phyloP scores from a whole-genome alignment of 2,329 filamentous ascomycete genomes.

The Harringtonia lauricola region DNA sequence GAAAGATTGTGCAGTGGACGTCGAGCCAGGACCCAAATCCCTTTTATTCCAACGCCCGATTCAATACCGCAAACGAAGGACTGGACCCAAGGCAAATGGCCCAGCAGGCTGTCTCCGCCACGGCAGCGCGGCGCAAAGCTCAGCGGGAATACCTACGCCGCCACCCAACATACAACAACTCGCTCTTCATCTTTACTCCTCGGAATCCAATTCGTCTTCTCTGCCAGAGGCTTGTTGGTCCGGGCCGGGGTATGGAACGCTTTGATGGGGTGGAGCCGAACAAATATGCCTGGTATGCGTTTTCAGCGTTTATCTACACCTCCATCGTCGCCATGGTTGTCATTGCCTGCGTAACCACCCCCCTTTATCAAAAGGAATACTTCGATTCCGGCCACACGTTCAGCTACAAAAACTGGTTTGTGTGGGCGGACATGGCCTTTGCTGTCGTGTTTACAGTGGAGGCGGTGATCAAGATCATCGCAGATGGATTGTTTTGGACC shows the following conservation, averaged over 20 bases:
- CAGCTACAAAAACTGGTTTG: constrained; percentile 75
- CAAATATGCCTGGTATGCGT: constrained; percentile 80
- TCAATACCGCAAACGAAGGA: constrained; percentile 65
- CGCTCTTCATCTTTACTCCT: constrained; percentile 77
- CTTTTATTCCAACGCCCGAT: constrained; percentile 69
- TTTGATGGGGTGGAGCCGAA: constrained; percentile 86
- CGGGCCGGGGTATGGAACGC: constrained; percentile 74
- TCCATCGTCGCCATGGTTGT: constrained; percentile 97
- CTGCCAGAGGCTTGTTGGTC: constrained; percentile 85
- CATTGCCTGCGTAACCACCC: constrained; percentile 87
- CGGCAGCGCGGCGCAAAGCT: constrained; percentile 71
- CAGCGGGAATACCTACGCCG: constrained; percentile 83
- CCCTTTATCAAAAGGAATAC: constrained; percentile 85
- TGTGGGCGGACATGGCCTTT: constrained; percentile 87
- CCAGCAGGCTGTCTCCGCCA: constrained; percentile 75
- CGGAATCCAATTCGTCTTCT: constrained; percentile 66
- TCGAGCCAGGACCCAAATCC: constrained; percentile 75
- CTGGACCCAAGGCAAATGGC: constrained; percentile 82
- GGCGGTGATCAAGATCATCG: constrained; percentile 82
- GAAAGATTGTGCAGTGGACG: constrained; percentile 42
- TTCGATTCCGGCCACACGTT: constrained; percentile 49
- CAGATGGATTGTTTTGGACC: constrained; percentile 92
- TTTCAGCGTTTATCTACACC: constrained; percentile 88
- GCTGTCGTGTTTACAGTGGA: constrained; percentile 78
- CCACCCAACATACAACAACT: constrained; percentile 86